Evolutionary conservation across 192 early-diverging fungal genomes (phyloP), one percentile per base, ranked within the genome.

Genomic region (Allomyces macrogynus): DNA sequence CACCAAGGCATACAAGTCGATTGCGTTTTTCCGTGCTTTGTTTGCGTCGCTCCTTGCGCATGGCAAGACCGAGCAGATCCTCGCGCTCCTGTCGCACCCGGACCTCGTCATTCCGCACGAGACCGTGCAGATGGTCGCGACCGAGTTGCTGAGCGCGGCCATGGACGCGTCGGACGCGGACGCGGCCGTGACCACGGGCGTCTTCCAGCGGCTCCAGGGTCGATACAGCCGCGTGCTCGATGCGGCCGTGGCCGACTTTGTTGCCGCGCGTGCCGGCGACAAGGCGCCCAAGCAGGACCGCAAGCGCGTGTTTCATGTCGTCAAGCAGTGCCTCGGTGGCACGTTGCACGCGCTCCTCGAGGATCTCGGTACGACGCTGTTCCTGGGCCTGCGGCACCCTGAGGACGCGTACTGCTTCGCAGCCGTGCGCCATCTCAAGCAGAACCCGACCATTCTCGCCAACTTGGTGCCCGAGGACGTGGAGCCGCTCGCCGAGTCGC

Each of bases 401-500:
- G 49, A 57, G 49, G 49, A 57, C 16, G 49, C 49, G 1, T 57
- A 57, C 49, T 57, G 49, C 49, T 16, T 57, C 20, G 8, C 49
- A 3, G 49, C 49, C 16, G 49, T 57, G 16, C 16, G 9, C 16
- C 49, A 57, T 5, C 49, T 57, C 16, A 2, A 3, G 16, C 16
- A 14, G 49, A 14, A 20, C 49, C 49, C 20, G 49, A n/a, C 49
- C 20, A 14, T n/a, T 5, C 49, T 57, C 49, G 49, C 12, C 16
- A 57, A 14, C 16, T 5, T 57, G 16, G 49, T n/a, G 3, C 3
- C 49, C 12, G 49, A 57, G 16, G 49, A 71, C 24, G 66, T 79
- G 23, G 61, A 76, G 18, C 67, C 77, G 7, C 82, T 79, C 67
- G 63, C 84, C 24, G 70, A 86, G 11, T 78, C 78, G 16, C 82